Percentiles rank a stretch among this genome's conserved stretches.
Conservation (phyloP, 768 basidiomycete species). For the Termitomyces bulborhizus region DNA sequence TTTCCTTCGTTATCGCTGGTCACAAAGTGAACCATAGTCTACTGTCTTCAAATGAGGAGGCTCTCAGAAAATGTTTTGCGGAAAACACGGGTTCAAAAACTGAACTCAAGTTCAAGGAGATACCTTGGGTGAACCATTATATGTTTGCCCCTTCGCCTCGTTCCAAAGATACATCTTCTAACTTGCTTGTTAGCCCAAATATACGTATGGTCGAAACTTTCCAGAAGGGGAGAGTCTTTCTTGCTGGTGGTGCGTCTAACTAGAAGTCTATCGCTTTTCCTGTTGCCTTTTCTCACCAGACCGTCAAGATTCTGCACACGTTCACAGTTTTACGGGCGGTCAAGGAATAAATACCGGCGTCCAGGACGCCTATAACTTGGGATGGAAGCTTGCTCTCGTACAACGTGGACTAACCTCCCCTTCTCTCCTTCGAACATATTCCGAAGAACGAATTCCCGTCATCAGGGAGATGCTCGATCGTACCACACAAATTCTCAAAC, state of each 20-base stretch:
- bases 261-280: neutral
- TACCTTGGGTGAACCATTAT: constrained; percentile 23
- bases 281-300: neutral
- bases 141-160: constrained; percentile 12
- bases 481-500: constrained; percentile 24
- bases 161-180: constrained; percentile 1
- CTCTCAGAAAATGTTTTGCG: constrained; percentile 15
- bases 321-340: constrained; percentile 38
- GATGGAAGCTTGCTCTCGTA: constrained; percentile 40
- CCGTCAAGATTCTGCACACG: constrained; percentile 41
- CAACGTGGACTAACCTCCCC: constrained; percentile 27
- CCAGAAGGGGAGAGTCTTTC: constrained; percentile 35
- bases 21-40: constrained; percentile 15
- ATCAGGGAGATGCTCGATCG: constrained; percentile 38
- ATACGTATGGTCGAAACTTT: constrained; percentile 42
- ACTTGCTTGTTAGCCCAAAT: constrained; percentile 31
- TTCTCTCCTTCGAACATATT: constrained; percentile 34
- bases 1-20: constrained; percentile 24
- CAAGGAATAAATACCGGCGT: constrained; percentile 22
- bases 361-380: constrained; percentile 31
- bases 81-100: constrained; percentile 16
- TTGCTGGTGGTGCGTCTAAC: constrained; percentile 35
- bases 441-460: constrained; percentile 38
- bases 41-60: constrained; percentile 26
- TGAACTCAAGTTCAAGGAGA: constrained; percentile 20